Evolutionary conservation across 306 rosid genomes (phyloP).

Genomic region (Myrica gale): DNA sequence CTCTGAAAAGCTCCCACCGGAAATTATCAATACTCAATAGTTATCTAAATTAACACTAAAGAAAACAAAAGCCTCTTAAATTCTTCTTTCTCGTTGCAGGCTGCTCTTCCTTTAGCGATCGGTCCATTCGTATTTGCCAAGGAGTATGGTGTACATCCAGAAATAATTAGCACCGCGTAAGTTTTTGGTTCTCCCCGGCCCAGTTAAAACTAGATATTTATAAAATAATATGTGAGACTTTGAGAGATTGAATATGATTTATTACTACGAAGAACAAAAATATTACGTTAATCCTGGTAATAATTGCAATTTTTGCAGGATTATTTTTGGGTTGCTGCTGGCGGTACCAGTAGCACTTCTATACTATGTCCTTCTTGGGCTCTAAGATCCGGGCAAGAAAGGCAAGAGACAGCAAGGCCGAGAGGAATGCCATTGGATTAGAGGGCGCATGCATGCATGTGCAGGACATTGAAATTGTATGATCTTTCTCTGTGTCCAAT

Average conservation of each 20-base stretch:
- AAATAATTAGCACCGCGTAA: slow-evolving; percentile 91
- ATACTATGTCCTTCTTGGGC: slow-evolving; percentile 75
- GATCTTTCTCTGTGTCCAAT: no score
- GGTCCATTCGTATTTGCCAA: slow-evolving; percentile 93
- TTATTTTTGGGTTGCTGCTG: slow-evolving; percentile 78
- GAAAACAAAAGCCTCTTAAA: neutral
- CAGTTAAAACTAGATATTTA: no score
- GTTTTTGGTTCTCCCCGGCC: slow-evolving; percentile 15
- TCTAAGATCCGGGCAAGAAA: slow-evolving; percentile 38
- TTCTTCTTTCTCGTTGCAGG: slow-evolving; percentile 38
- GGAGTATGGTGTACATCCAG: slow-evolving; percentile 83
- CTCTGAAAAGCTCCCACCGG: no score
- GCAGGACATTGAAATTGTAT: no score
- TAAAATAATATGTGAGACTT: no score
- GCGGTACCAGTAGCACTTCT: slow-evolving; percentile 81
- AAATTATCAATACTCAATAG: no score
- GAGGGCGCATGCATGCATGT: no score
- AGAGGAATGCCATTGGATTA: slow-evolving; percentile 34
- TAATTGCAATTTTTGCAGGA: slow-evolving; percentile 44
- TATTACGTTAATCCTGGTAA: no score
- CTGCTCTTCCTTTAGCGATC: slow-evolving; percentile 91
- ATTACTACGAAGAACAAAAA: neutral
- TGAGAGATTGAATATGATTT: neutral
- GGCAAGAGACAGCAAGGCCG: slow-evolving; percentile 5
- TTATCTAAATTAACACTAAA: no score